Conservation (phyloP, 2,329 filamentous ascomycete genomes). For the Botrytis tulipae region DNA sequence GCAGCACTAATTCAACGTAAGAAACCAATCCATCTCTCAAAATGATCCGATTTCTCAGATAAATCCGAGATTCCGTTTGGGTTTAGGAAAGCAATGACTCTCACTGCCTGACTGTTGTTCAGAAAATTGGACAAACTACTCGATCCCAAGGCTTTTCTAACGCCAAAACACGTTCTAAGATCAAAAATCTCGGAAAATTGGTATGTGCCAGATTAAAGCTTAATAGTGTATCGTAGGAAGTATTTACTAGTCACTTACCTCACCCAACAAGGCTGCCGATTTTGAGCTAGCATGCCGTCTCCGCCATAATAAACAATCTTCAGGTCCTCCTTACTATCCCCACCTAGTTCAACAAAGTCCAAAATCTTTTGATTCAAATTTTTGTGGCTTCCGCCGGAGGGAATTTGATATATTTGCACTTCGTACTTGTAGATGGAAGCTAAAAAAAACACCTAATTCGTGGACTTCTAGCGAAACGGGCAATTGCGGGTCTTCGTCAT, state of each 20-base stretch:
- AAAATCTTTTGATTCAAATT: not conserved
- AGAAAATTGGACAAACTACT: too few species aligned
- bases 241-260: not conserved
- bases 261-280: not conserved
- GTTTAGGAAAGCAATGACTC: too few species aligned
- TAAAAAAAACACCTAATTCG: not conserved
- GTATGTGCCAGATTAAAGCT: not conserved
- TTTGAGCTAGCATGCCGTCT: not conserved
- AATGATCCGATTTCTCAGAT: too few species aligned
- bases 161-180: too few species aligned
- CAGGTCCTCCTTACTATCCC: not conserved
- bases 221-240: not conserved
- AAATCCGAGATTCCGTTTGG: too few species aligned
- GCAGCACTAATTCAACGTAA: too few species aligned
- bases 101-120: too few species aligned
- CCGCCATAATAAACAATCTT: not conserved
- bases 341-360: not conserved
- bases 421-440: not conserved
- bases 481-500: not conserved
- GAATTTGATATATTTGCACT: slow-evolving; percentile 30
- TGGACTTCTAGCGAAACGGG: not conserved
- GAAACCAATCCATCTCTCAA: too few species aligned
- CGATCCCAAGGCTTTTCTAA: too few species aligned
- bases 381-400: not conserved
- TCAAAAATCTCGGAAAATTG: too few species aligned